Percentiles rank a stretch among this genome's conserved stretches.
Evolutionary conservation across 2,329 filamentous ascomycete genomes (phyloP).

Genomic region (Aphanoascus verrucosus): DNA sequence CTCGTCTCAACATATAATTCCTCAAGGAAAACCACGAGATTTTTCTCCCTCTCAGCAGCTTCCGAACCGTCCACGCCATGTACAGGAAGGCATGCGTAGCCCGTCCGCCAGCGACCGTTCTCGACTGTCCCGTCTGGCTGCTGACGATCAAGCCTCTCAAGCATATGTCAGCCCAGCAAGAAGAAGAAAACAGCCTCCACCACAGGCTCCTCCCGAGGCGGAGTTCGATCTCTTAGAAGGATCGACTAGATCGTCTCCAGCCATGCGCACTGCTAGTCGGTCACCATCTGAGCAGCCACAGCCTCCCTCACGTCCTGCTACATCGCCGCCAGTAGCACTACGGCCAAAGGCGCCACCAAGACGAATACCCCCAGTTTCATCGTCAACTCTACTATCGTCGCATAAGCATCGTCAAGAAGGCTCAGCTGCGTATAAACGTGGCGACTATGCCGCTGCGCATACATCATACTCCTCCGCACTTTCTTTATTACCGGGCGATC

Average conservation of each 20-base stretch:
- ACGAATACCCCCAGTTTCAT: conserved; percentile 53
- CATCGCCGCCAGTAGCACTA: conserved; percentile 36
- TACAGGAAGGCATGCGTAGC: conserved; percentile 14
- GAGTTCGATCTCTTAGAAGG: conserved; percentile 57
- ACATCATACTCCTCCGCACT: conserved; percentile 70
- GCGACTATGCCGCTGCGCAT: conserved; percentile 82
- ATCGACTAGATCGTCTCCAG: conserved; percentile 22
- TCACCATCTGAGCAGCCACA: conserved; percentile 31
- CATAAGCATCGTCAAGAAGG: conserved; percentile 69
- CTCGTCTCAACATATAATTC: conserved; percentile 30
- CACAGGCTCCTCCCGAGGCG: conserved; percentile 37
- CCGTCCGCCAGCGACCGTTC: neutral
- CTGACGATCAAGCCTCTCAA: conserved; percentile 70
- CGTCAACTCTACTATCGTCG: conserved; percentile 61
- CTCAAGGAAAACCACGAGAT: conserved; percentile 34
- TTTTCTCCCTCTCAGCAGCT: conserved; percentile 25
- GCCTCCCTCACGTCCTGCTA: conserved; percentile 20
- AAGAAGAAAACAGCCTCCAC: conserved; percentile 58
- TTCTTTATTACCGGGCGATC: conserved; percentile 58
- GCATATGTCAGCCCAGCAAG: conserved; percentile 81
- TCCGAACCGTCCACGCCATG: conserved; percentile 37
- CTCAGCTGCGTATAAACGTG: conserved; percentile 82
- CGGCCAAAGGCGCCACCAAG: conserved; percentile 41
- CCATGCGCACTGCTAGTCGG: conserved; percentile 27
- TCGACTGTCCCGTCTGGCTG: conserved; percentile 54